phyloP scores from a whole-genome alignment of 352 stramenopile species.

The Phytophthora palmivora region DNA sequence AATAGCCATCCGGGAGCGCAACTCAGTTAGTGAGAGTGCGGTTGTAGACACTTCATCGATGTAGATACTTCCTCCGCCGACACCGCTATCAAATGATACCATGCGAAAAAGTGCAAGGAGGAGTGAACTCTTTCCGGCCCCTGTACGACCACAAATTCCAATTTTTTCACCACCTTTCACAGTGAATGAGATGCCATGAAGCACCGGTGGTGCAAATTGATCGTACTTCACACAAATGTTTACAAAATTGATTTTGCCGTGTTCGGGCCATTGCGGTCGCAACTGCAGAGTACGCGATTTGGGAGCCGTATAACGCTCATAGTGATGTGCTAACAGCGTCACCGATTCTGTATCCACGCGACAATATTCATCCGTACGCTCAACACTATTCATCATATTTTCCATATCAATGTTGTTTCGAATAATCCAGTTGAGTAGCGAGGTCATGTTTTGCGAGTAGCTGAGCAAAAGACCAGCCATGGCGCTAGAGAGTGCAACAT shows the following conservation, averaged over 20 bases:
- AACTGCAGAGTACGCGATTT: conserved; percentile 38
- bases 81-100: conserved; percentile 61
- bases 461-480: conserved; percentile 94
- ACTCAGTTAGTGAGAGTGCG: conserved; percentile 53
- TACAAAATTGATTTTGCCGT: conserved; percentile 74
- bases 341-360: conserved; percentile 53
- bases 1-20: conserved; percentile 80
- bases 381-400: conserved; percentile 95
- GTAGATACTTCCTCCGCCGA: conserved; percentile 85
- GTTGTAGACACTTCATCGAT: conserved; percentile 94
- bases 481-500: conserved; percentile 60
- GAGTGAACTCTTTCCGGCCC: conserved; percentile 73
- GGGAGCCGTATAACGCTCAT: conserved; percentile 42
- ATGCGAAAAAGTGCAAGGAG: conserved; percentile 78
- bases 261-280: conserved; percentile 61
- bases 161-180: conserved; percentile 70
- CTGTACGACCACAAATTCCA: conserved; percentile 82
- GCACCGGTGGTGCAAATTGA: conserved; percentile 37
- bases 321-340: conserved; percentile 39
- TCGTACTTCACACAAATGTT: conserved; percentile 74
- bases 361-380: conserved; percentile 73
- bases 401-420: conserved; percentile 94
- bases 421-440: conserved; percentile 96
- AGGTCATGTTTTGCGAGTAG: conserved; percentile 94
- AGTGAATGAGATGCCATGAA: conserved; percentile 66